phyloP scores from a whole-genome alignment of 2,329 filamentous ascomycete species.

The Macrophomina tecta region DNA sequence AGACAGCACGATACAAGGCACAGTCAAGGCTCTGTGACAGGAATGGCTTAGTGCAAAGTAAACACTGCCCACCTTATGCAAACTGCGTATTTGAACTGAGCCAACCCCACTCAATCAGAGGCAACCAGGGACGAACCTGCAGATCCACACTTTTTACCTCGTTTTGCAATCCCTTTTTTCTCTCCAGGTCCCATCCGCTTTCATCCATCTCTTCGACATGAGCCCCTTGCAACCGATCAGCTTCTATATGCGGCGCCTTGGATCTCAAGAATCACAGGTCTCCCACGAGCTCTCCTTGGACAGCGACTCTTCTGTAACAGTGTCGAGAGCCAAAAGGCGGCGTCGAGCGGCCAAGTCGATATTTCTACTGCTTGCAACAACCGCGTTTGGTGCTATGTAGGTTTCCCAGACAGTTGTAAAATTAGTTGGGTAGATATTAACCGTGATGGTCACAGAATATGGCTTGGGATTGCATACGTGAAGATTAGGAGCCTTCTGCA shows the following conservation, averaged over 20 bases:
- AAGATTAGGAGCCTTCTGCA: background rate
- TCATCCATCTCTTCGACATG: background rate
- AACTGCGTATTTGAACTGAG: no score
- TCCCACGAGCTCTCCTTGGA: background rate
- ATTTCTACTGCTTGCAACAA: background rate
- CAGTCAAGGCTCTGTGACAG: no score
- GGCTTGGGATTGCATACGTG: background rate
- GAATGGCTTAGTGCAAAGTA: no score
- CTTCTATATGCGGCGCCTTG: background rate
- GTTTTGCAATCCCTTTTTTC: no score
- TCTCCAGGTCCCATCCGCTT: background rate
- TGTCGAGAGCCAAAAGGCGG: background rate
- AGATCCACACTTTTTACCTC: no score
- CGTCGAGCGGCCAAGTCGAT: background rate
- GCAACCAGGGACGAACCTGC: no score
- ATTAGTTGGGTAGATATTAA: background rate
- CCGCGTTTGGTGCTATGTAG: background rate
- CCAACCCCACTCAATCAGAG: no score
- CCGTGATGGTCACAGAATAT: background rate
- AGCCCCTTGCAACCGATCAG: background rate
- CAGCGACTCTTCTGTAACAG: background rate
- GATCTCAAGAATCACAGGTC: background rate
- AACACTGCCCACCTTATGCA: no score
- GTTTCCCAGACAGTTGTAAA: background rate
- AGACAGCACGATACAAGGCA: no score